Base-by-base conservation (phyloP, 2,329 filamentous ascomycete species). In the Alternaria dauci region DNA sequence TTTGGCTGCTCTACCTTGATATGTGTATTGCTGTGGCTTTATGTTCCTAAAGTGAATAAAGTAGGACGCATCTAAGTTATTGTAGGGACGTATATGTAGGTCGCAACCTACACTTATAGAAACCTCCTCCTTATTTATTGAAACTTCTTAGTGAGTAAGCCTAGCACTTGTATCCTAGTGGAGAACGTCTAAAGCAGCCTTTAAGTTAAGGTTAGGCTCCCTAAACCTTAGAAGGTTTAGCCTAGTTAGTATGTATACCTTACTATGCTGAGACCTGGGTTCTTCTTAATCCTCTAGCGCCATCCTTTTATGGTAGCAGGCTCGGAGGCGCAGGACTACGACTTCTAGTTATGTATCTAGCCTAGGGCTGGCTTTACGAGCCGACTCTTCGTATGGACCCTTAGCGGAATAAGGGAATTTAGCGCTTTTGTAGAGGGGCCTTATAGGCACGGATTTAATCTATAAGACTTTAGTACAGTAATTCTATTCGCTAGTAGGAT, bases 161-260 rank as follows among this genome's bases (percentile, higher is more conserved):
- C 43, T 2, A 52, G 51, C n/a, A 67, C 62, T 32, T 58, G 53
- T 9, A 38, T 63, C 5, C 11, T 46, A 16, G 38, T 65, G 8
- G 16, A 65, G 30, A 67, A 62, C 28, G 8, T 65, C 12, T n/a
- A 61, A 18, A 59, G 62, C 12, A 55, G 23, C n/a, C 28, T 69
- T 28, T 14, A 50, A 25, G 18, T 67, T 3, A 59, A 59, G n/a
- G 52, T 69, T 16, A 57, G 41, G 6, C 32, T 62, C 6, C 51
- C 57, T 52, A 41, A 41, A 28, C 58, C 46, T 43, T 70, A 36
- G 66, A 68, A 58, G 38, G 46, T 70, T 20, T 25, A 46, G 42
- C 57, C 55, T 11, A 36, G 67, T 20, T 26, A 69, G 44, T 69
- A 69, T 51, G 50, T 63, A n/a, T 69, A 67, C 25, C 53, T 69